Evolutionary conservation across 768 basidiomycete species (phyloP).

Genomic region (Suillus occidentalis): DNA sequence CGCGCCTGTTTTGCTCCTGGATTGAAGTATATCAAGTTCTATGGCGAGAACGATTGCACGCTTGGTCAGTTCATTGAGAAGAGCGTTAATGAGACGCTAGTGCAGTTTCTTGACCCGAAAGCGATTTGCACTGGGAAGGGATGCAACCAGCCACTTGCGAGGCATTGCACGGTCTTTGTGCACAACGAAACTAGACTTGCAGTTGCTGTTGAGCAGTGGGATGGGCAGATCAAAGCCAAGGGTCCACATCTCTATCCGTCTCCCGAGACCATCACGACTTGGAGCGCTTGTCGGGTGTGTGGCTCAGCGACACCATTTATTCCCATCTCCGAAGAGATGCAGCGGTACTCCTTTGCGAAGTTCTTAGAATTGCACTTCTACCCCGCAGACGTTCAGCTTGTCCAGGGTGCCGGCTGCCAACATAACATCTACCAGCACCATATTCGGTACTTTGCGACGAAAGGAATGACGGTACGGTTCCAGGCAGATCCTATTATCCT

Average conservation of each 20-base stretch:
- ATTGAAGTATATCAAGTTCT: conserved; percentile 78
- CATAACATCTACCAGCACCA: conserved; percentile 96
- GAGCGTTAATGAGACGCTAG: conserved; percentile 64
- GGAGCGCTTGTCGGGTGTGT: conserved; percentile 83
- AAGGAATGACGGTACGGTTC: conserved; percentile 85
- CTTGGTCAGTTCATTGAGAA: conserved; percentile 92
- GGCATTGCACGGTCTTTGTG: conserved; percentile 88
- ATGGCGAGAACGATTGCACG: conserved; percentile 90
- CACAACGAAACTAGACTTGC: conserved; percentile 84
- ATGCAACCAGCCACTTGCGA: conserved; percentile 76
- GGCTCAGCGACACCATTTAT: conserved; percentile 84
- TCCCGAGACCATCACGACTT: conserved; percentile 83
- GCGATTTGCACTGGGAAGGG: conserved; percentile 81
- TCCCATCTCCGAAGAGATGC: conserved; percentile 88
- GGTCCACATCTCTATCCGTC: conserved; percentile 55
- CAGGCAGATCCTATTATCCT: conserved; percentile 80
- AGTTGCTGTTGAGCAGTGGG: conserved; percentile 88
- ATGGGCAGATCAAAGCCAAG: conserved; percentile 60
- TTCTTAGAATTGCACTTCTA: conserved; percentile 97
- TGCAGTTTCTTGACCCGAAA: conserved; percentile 69
- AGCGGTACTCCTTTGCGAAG: conserved; percentile 91
- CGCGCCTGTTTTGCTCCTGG: conserved; percentile 78
- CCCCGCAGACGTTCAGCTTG: conserved; percentile 79
- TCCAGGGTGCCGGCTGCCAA: conserved; percentile 86
- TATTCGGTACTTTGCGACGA: conserved; percentile 84